Evolutionary conservation across 208 protist genomes (phyloP).

Genomic region (Crithidia bombi): DNA sequence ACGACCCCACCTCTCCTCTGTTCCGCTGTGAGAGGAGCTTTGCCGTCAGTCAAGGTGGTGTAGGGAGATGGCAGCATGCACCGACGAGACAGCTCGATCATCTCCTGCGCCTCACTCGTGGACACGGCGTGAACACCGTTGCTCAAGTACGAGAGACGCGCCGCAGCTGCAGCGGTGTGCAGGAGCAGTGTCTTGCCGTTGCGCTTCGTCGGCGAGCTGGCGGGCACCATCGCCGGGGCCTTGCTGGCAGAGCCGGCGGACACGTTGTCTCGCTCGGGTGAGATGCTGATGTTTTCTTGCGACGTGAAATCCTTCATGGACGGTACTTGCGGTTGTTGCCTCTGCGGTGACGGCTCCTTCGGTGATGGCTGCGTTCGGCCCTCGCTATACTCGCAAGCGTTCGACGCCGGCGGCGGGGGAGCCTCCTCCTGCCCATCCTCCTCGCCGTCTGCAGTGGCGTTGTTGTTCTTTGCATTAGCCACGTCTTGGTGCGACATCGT

Average conservation of each 20-base stretch:
- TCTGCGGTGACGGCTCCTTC: not conserved
- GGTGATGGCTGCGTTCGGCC: not conserved
- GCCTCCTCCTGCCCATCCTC: slow-evolving; percentile 1
- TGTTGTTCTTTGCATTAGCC: not conserved
- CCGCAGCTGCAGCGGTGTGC: slow-evolving; percentile 50
- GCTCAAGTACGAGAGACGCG: slow-evolving; percentile 51
- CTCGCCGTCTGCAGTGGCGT: not conserved
- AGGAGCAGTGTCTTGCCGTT: slow-evolving; percentile 34
- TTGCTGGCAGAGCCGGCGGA: slow-evolving; percentile 1
- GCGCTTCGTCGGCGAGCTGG: not conserved
- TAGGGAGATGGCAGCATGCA: slow-evolving; percentile 59
- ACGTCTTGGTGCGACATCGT: slow-evolving; percentile 1
- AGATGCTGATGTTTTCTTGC: not conserved
- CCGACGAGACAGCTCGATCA: slow-evolving; percentile 41
- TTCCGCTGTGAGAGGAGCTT: not conserved
- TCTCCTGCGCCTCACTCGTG: slow-evolving; percentile 44
- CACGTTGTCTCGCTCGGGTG: slow-evolving; percentile 7
- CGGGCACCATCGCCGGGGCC: not conserved
- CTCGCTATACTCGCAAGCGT: too few species aligned
- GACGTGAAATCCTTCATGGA: not conserved
- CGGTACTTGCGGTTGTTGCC: not conserved
- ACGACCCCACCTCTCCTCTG: slow-evolving; percentile 37
- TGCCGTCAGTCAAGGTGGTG: slow-evolving; percentile 51
- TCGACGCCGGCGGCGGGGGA: not conserved
- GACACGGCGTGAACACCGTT: slow-evolving; percentile 20